These are phyloP conservation scores for Erodium chrysanthum DNA, from an alignment of 441 rosid species.

Conservation along the genomic window DNA sequence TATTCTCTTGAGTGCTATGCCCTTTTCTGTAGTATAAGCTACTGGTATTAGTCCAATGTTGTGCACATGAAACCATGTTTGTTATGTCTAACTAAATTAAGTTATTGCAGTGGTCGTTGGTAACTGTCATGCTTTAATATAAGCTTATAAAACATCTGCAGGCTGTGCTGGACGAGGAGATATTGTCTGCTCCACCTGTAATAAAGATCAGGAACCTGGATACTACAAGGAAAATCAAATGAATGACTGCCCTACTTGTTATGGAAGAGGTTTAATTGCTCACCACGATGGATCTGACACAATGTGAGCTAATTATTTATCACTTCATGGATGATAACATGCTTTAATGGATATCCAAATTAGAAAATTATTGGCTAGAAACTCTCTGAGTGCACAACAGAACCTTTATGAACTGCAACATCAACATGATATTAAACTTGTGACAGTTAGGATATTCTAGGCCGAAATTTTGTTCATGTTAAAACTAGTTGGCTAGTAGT, in stretches of 20 bases:
- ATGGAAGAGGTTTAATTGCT: constrained; percentile 53
- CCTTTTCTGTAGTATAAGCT: not conserved
- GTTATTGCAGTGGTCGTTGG: too few species aligned
- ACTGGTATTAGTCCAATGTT: not conserved
- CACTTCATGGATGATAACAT: too few species aligned
- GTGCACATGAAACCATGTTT: not conserved
- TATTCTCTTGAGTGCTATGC: not conserved
- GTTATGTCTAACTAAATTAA: too few species aligned
- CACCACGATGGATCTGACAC: not conserved
- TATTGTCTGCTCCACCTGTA: constrained; percentile 52
- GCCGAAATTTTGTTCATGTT: constrained; percentile 6
- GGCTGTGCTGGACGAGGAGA: constrained; percentile 34
- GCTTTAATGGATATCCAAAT: too few species aligned
- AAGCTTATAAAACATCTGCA: not conserved
- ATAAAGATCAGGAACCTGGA: constrained; percentile 69
- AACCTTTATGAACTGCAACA: too few species aligned
- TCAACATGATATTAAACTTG: not conserved
- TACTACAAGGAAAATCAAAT: constrained; percentile 63
- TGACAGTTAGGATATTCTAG: constrained; percentile 8
- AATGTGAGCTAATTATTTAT: not conserved
- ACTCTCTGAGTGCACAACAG: too few species aligned
- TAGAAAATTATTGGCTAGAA: too few species aligned
- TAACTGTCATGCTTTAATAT: too few species aligned
- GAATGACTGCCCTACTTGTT: constrained; percentile 52
- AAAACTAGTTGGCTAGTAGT: not conserved